Conservation (phyloP, 345 rosid genomes). For the Acer campestre region DNA sequence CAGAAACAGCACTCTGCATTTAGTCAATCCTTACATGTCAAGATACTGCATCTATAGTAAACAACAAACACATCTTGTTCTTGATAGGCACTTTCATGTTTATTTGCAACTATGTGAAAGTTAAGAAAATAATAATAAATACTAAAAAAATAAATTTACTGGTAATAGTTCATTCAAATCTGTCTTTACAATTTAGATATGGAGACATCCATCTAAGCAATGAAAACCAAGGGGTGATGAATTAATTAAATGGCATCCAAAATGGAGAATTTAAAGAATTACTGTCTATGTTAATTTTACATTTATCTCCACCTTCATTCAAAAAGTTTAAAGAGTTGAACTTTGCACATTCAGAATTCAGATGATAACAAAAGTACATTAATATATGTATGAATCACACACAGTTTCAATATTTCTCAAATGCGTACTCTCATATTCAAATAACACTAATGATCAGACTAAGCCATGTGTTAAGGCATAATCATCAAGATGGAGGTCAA, state of each 20-base stretch:
- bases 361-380: background rate
- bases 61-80: background rate
- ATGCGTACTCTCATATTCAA: background rate
- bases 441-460: background rate
- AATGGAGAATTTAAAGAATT: background rate
- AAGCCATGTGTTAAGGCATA: background rate
- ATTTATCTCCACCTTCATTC: background rate
- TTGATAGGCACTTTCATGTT: background rate
- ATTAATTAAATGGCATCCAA: background rate
- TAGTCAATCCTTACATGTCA: background rate
- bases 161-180: background rate
- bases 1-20: slow-evolving; percentile 74
- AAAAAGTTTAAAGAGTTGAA: background rate
- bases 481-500: background rate
- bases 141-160: background rate
- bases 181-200: background rate
- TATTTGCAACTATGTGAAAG: background rate
- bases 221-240: background rate
- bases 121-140: background rate
- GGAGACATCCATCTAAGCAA: background rate
- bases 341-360: background rate
- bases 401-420: background rate
- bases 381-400: background rate
- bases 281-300: background rate
- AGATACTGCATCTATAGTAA: background rate